Conservation (phyloP, 129 eudicot species). For the Tanacetum coccineum region DNA sequence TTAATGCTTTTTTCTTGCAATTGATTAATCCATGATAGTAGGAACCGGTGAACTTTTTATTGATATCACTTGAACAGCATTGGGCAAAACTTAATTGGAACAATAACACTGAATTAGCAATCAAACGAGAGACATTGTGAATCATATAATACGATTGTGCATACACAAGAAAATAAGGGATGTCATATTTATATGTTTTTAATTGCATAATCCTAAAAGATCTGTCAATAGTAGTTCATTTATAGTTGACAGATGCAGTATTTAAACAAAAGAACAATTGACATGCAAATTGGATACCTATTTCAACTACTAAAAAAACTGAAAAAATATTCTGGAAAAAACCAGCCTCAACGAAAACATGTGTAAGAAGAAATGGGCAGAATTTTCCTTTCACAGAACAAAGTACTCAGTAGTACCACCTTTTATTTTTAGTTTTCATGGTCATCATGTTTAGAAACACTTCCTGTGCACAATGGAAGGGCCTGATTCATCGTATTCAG, state of each 20-base stretch:
- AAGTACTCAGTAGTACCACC: constrained; percentile 2
- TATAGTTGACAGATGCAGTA: constrained; percentile 17
- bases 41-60: no score
- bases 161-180: neutral
- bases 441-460: constrained; percentile 43
- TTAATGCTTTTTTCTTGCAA: no score
- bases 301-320: constrained; percentile 25
- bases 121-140: neutral
- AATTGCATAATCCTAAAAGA: constrained; percentile 9
- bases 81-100: neutral
- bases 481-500: constrained; percentile 47
- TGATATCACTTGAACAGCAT: neutral
- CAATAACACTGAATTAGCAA: neutral
- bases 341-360: constrained; percentile 2
- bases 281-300: constrained; percentile 20
- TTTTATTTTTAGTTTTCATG: constrained; percentile 17
- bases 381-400: constrained; percentile 14
- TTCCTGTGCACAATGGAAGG: constrained; percentile 66
- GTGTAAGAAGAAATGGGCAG: constrained; percentile 21
- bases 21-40: no score
- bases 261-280: constrained; percentile 21
- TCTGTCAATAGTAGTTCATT: constrained; percentile 7
- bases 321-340: neutral
- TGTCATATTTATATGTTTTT: neutral
- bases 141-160: neutral